A percentile compares a stretch with the other conserved stretches of the same genome.
phyloP scores from a whole-genome alignment of 2,329 filamentous ascomycete genomes.

The Ophiosphaerella korrae region DNA sequence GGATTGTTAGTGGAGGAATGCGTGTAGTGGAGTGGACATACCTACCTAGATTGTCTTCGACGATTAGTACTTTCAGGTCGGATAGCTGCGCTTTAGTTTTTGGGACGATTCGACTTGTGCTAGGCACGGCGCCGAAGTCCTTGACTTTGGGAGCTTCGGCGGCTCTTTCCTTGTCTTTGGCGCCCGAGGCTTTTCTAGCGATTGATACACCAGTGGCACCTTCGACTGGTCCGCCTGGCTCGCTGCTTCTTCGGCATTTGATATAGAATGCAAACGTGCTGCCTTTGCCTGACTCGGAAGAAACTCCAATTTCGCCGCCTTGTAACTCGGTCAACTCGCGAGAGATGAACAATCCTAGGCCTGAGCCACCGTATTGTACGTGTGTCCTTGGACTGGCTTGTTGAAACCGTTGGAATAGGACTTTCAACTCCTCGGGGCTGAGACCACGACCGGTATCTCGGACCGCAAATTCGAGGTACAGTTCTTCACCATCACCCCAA shows the following conservation, averaged over 20 bases:
- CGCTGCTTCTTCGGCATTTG: slow-evolving; percentile 64
- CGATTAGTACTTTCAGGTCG: slow-evolving; percentile 47
- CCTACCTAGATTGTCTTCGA: slow-evolving; percentile 49
- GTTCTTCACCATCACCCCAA: slow-evolving; percentile 71
- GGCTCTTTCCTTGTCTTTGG: slow-evolving; percentile 27
- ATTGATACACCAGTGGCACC: slow-evolving; percentile 29
- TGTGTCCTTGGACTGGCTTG: slow-evolving; percentile 78
- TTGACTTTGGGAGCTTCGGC: slow-evolving; percentile 36
- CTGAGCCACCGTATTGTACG: slow-evolving; percentile 78
- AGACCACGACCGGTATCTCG: slow-evolving; percentile 78
- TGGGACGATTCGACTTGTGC: slow-evolving; percentile 8
- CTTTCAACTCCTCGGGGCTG: slow-evolving; percentile 71
- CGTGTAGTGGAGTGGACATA: neutral
- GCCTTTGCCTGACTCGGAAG: slow-evolving; percentile 68
- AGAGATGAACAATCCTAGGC: slow-evolving; percentile 79
- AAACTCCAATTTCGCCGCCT: slow-evolving; percentile 78
- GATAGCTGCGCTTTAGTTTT: slow-evolving; percentile 18
- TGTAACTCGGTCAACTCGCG: slow-evolving; percentile 80
- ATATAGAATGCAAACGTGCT: slow-evolving; percentile 81
- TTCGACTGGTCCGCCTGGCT: slow-evolving; percentile 42
- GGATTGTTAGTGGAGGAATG: slow-evolving; percentile 8
- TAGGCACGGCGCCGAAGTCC: slow-evolving; percentile 39
- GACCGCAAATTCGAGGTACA: slow-evolving; percentile 74
- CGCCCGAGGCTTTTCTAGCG: slow-evolving; percentile 36
- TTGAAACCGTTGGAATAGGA: slow-evolving; percentile 78